Base-by-base conservation (phyloP, 257 asterid species). In the Buddleja alternifolia region DNA sequence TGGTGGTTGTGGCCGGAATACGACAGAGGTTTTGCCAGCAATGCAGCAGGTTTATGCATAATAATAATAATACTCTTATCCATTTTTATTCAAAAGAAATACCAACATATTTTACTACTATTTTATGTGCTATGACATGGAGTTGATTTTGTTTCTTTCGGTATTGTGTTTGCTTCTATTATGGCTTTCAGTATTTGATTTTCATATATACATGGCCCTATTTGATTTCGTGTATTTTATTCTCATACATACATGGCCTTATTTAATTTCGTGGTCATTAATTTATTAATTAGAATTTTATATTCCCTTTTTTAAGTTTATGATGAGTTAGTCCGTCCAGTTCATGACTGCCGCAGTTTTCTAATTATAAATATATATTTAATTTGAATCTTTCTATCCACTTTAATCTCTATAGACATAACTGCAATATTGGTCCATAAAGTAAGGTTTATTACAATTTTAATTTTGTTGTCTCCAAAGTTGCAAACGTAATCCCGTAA, bases 11-110 rank as follows among this genome's bases (percentile, higher is more conserved):
- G n/a, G 93, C 82, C 72, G 96, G 96, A 77, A 71, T 77, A 79
- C 85, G 84, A 32, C 96, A 89, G 78, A 78, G 95, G 51, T 89
- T 89, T 59, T 89, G 94, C 75, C 96, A 90, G 78, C 96, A 87
- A 83, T 90, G 95, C 79, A 90, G 96, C 93, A 86, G 95, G 96
- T 85, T 46, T 47, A 53, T 11, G 7, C 58, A 10, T 37, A 10
- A 0, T 32, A 50, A 45, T n/a, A n/a, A n/a, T n/a, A n/a, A n/a
- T n/a, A n/a, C n/a, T 2, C 8, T 34, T 60, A 25, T 16, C 3
- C 29, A 10, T 40, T 10, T 46, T 32, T 0, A 11, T 6, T 71
- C 10, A 16, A 1, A 16, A 1, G 10, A 3, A 17, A 23, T 24
- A 21, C 15, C 7, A 29, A 50, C 14, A 8, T 17, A 1, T 69